Evolutionary conservation across 2,329 filamentous ascomycete species (phyloP).

Genomic region (Cladophialophora chaetospira): DNA sequence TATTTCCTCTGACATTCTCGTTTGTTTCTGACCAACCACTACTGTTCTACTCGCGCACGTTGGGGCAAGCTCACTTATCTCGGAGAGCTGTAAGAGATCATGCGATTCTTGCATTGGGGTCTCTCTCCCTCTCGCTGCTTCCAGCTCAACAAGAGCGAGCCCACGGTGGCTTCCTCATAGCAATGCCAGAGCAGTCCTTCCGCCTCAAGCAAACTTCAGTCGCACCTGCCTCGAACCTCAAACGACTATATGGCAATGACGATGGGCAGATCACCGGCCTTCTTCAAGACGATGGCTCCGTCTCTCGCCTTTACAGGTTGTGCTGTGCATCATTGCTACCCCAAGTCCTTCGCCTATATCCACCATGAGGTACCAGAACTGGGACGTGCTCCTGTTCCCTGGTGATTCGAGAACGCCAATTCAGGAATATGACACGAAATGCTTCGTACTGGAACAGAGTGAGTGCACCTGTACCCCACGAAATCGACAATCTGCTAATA

Average conservation of each 20-base stretch:
- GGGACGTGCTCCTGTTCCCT: conserved; percentile 83
- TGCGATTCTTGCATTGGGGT: neutral
- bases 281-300: neutral
- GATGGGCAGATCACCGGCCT: neutral
- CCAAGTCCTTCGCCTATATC: neutral
- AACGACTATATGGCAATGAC: neutral
- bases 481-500: neutral
- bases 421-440: conserved; percentile 80
- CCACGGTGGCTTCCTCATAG: no score
- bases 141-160: no score
- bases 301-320: neutral
- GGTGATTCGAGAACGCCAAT: conserved; percentile 67
- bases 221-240: no score
- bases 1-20: no score
- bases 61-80: neutral
- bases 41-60: neutral
- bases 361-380: conserved; percentile 80
- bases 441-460: conserved; percentile 63
- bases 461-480: conserved; percentile 38
- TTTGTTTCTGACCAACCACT: no score
- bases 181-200: no score
- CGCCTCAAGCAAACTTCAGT: no score
- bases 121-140: neutral
- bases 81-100: no score
- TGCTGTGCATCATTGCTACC: neutral